Evolutionary conservation across 345 rosid genomes (phyloP).

Genomic region (Brassica rapa): DNA sequence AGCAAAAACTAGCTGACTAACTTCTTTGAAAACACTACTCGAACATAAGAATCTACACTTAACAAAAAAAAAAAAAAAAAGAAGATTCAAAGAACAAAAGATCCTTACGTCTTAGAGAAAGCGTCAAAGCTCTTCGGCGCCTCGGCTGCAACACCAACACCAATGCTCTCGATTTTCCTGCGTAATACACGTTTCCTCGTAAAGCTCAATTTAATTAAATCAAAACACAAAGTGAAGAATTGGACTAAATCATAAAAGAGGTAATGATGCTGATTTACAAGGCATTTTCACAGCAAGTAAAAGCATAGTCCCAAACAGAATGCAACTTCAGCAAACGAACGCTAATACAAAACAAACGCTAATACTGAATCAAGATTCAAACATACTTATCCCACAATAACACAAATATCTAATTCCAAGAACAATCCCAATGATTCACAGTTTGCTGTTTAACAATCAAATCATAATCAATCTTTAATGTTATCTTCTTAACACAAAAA

Average conservation of each 20-base stretch:
- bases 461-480: background rate
- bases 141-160: slow-evolving; percentile 79
- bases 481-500: slow-evolving; percentile 7
- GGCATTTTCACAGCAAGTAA: background rate
- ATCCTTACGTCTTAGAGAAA: slow-evolving; percentile 58
- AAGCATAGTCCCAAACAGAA: background rate
- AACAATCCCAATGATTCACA: background rate
- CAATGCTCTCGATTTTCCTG: slow-evolving; percentile 78
- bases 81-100: slow-evolving; percentile 3
- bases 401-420: background rate
- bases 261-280: background rate
- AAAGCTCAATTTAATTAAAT: background rate
- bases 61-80: background rate
- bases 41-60: background rate
- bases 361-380: slow-evolving; percentile 2
- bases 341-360: background rate
- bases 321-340: background rate
- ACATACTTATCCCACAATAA: background rate
- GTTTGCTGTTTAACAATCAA: background rate
- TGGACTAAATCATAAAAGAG: background rate
- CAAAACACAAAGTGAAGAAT: background rate
- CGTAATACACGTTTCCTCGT: slow-evolving; percentile 15
- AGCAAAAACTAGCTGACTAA: background rate
- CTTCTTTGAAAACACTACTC: background rate
- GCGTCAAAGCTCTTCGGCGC: slow-evolving; percentile 78